Evolutionary conservation across 2,329 filamentous ascomycete species (phyloP).

Genomic region (Xylariaceae sp.): DNA sequence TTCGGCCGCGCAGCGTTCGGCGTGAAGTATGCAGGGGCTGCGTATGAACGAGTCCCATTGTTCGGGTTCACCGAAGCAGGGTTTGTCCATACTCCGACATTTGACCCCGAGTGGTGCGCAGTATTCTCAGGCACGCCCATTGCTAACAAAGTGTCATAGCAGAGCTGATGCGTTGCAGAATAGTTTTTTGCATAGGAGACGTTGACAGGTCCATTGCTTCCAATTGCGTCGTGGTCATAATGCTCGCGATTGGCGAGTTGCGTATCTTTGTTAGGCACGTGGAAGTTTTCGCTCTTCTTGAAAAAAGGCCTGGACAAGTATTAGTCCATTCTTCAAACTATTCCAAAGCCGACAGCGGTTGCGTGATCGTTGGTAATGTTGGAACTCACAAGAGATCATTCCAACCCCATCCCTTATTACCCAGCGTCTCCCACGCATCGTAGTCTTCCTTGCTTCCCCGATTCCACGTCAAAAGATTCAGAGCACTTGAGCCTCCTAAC

Average conservation of each 20-base stretch:
- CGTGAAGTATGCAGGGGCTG: constrained; percentile 40
- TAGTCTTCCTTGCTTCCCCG: constrained; percentile 48
- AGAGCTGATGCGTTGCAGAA: constrained; percentile 41
- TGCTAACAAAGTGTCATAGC: constrained; percentile 41
- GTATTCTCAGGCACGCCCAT: constrained; percentile 37
- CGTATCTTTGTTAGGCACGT: constrained; percentile 35
- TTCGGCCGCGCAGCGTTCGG: constrained; percentile 40
- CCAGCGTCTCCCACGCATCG: constrained; percentile 56
- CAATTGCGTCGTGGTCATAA: constrained; percentile 41
- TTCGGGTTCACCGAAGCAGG: constrained; percentile 34
- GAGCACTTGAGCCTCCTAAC: constrained; percentile 60
- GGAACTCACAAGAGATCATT: constrained; percentile 39
- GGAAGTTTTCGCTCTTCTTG: constrained; percentile 49
- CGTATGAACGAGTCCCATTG: constrained; percentile 37
- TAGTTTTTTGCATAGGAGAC: constrained; percentile 44
- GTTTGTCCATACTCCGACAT: constrained; percentile 40
- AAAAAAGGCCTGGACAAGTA: constrained; percentile 43
- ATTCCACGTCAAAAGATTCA: constrained; percentile 58
- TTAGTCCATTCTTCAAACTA: not conserved
- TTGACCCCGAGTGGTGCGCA: constrained; percentile 38
- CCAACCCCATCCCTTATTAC: constrained; percentile 60
- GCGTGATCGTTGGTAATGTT: too few species aligned
- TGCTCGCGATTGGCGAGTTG: constrained; percentile 36
- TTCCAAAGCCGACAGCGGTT: not conserved
- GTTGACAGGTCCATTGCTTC: constrained; percentile 46